Conservation (phyloP, 2,329 filamentous ascomycete genomes). For the Emmonsia crescens region DNA sequence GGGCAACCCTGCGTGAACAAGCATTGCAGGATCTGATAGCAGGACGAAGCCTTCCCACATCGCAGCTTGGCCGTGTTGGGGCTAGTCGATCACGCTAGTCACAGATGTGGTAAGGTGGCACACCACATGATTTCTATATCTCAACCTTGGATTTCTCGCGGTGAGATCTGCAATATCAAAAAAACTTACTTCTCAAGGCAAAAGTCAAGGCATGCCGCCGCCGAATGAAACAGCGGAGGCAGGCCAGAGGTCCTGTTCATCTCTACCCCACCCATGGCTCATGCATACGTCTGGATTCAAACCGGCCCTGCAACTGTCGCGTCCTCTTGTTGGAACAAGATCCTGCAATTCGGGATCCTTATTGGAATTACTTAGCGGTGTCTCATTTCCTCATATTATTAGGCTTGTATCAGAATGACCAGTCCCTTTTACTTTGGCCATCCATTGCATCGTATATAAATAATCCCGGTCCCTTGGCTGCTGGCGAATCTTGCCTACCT, state of each 20-base stretch:
- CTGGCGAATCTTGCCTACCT: background rate
- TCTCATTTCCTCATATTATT: background rate
- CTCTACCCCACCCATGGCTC: background rate
- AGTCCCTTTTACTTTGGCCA: background rate
- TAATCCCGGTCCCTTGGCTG: background rate
- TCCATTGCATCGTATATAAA: background rate
- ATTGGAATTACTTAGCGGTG: background rate
- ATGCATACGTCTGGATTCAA: background rate
- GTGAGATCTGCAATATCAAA: background rate
- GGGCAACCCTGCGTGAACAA: background rate
- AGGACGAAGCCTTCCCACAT: background rate
- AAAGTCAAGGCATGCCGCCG: background rate
- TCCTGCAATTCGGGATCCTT: background rate
- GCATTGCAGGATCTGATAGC: conserved; percentile 7
- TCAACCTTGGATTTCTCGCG: background rate
- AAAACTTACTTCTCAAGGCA: background rate
- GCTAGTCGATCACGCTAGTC: background rate
- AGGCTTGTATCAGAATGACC: background rate
- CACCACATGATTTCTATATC: conserved; percentile 5
- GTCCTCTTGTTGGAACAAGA: background rate
- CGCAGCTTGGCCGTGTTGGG: background rate
- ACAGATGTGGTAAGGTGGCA: background rate
- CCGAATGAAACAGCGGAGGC: background rate
- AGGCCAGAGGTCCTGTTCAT: background rate
- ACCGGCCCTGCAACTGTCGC: background rate